Base-by-base conservation (phyloP, 495 filamentous ascomycete genomes). In the Tuber indicum region DNA sequence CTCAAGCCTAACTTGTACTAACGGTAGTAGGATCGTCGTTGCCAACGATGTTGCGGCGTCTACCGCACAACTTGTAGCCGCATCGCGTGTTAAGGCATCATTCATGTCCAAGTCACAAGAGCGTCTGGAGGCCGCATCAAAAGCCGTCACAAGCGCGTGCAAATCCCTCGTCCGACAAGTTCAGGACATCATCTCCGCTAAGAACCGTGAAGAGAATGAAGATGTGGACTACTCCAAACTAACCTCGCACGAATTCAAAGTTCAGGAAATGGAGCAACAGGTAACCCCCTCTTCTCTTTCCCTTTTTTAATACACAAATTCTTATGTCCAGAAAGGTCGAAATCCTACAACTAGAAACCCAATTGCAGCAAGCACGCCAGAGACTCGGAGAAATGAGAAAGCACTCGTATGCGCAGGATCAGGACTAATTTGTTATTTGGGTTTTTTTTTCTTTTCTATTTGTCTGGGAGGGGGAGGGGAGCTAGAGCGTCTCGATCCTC, bases 221-320 rank as follows among this genome's bases (percentile, higher is more conserved):
- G 86, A 87, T n/a, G 90, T 96, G 45, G 94, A 99, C 84, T 99
- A 98, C 84, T 86, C 88, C 0, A 92, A 92, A 85, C 86, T 98
- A 49, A 93, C 92, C 81, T 89, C 91, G 72, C 94, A 97, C 85
- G 96, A 98, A 86, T 98, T 99, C 88, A 99, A 99, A 87, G 93
- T 97, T 21, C 89, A 91, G 82, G 94, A 99, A 87, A 99, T 99
- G 96, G 95, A 99, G 86, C 96, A 99, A 85, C 96, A 99, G 93
- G 94, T 97, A 87, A 66, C 79, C 74, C 49, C 89, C 19, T 16
- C 79, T 79, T 77, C n/a, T 41, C 73, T 49, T 62, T 66, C 21
- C 23, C 73, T 16, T n/a, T 23, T 12, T 76, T 44, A 58, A 14
- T 72, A 6, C 49, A 39, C 12, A 43, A 58, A 36, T 82, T 49